phyloP scores from a whole-genome alignment of 805 yeast genomes.

The Hanseniaspora nectarophila region DNA sequence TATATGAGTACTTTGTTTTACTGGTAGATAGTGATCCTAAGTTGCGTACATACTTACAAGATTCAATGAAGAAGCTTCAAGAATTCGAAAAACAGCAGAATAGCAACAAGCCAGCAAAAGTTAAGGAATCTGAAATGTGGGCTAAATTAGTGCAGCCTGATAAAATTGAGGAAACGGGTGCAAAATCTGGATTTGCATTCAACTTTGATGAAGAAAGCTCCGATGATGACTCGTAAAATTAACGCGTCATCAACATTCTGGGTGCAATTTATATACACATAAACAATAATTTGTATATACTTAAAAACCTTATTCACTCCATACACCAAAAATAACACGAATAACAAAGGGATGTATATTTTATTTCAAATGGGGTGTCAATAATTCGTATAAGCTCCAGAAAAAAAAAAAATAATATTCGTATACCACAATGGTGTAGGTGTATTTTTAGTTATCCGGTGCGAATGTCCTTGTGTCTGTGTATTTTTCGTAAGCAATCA shows the following conservation, averaged over 20 bases:
- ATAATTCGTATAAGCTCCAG: too few relatives aligned
- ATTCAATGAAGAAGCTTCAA: not conserved
- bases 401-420: too few relatives aligned
- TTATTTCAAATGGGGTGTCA: too few relatives aligned
- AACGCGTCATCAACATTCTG: not conserved
- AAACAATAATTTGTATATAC: too few relatives aligned
- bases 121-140: slow-evolving; percentile 12
- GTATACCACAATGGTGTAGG: not conserved
- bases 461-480: not conserved
- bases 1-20: slow-evolving; percentile 49
- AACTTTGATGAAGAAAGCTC: slow-evolving; percentile 11
- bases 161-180: not conserved
- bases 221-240: slow-evolving; percentile 1
- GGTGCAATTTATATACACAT: not conserved
- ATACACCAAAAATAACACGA: not conserved
- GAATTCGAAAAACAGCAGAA: not conserved
- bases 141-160: not conserved
- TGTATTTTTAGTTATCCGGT: not conserved
- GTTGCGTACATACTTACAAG: not conserved
- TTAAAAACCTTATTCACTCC: not conserved
- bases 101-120: not conserved
- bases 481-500: too few relatives aligned
- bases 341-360: not conserved
- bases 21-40: slow-evolving; percentile 33
- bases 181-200: slow-evolving; percentile 4